phyloP scores from a whole-genome alignment of 345 rosid genomes.

The Ceriops decandra region DNA sequence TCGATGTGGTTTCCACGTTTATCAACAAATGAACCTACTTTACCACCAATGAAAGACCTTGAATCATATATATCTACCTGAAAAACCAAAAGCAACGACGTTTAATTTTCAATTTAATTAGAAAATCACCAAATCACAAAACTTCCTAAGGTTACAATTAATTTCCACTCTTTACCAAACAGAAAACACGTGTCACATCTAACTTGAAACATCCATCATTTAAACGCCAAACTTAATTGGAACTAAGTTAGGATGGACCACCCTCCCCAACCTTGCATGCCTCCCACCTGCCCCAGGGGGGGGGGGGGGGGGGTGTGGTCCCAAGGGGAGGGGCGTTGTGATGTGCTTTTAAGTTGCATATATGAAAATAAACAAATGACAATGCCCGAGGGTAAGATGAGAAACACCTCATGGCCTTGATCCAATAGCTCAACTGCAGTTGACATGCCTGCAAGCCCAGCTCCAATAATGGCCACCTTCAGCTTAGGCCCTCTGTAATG shows the following conservation, averaged over 20 bases:
- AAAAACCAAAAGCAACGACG: conserved; percentile 12
- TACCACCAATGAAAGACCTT: conserved; percentile 90
- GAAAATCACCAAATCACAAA: background rate
- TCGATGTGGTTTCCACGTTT: conserved; percentile 85
- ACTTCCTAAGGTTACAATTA: background rate
- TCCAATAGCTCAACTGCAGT: conserved; percentile 94
- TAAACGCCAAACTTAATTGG: too few relatives aligned
- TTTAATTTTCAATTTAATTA: background rate
- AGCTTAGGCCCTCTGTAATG: conserved; percentile 90
- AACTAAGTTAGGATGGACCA: too few relatives aligned
- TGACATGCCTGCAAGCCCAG: conserved; percentile 99
- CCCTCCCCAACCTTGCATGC: too few relatives aligned
- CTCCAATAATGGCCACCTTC: conserved; percentile 95
- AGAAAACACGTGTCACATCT: too few relatives aligned
- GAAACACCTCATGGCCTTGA: conserved; percentile 91
- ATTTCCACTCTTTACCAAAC: too few relatives aligned
- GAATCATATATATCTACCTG: conserved; percentile 97
- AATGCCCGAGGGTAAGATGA: conserved; percentile 1
- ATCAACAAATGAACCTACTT: conserved; percentile 98
- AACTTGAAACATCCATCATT: too few relatives aligned
- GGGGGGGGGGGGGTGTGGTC: too few relatives aligned
- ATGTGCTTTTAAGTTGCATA: too few relatives aligned
- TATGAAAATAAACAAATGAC: background rate
- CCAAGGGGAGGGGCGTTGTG: too few relatives aligned
- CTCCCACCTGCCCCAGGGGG: too few relatives aligned